Evolutionary conservation across 768 basidiomycete genomes (phyloP).

Genomic region (Boletus fagicola): DNA sequence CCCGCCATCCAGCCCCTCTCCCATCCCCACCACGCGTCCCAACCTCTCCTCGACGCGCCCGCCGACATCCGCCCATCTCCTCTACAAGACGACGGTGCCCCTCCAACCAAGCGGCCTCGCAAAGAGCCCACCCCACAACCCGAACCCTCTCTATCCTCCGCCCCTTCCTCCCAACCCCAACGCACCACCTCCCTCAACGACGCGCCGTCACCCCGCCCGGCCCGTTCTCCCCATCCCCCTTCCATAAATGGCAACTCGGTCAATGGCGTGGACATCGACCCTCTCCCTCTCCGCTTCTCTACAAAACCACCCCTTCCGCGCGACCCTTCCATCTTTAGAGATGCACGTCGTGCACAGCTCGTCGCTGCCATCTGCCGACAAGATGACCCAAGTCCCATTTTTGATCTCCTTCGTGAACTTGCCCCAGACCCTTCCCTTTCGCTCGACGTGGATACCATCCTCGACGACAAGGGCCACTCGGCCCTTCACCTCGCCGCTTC

Average conservation of each 20-base stretch:
- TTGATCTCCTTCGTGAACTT: constrained; percentile 66
- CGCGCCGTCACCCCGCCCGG: constrained; percentile 36
- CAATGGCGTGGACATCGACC: constrained; percentile 43
- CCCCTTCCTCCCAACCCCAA: constrained; percentile 21
- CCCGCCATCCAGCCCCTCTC: constrained; percentile 16
- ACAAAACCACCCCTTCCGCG: constrained; percentile 59
- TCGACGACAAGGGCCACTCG: constrained; percentile 94
- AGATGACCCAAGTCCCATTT: constrained; percentile 62
- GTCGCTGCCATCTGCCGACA: constrained; percentile 65
- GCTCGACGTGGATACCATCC: constrained; percentile 72
- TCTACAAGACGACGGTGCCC: constrained; percentile 59
- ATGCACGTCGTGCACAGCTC: constrained; percentile 58
- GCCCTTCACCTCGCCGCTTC: constrained; percentile 92
- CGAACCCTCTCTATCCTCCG: constrained; percentile 27
- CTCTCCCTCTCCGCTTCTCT: constrained; percentile 58
- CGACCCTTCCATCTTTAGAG: constrained; percentile 51
- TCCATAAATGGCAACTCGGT: constrained; percentile 44
- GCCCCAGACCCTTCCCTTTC: constrained; percentile 40
- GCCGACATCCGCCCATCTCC: constrained; percentile 46
- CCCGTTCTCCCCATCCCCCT: constrained; percentile 48
- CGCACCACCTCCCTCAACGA: constrained; percentile 33
- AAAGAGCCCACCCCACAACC: constrained; percentile 46
- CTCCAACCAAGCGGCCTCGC: constrained; percentile 70
- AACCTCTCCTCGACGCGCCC: constrained; percentile 33
- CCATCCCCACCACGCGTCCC: constrained; percentile 19